phyloP scores from a whole-genome alignment of 2,329 filamentous ascomycete species.

The Fusarium sp. region DNA sequence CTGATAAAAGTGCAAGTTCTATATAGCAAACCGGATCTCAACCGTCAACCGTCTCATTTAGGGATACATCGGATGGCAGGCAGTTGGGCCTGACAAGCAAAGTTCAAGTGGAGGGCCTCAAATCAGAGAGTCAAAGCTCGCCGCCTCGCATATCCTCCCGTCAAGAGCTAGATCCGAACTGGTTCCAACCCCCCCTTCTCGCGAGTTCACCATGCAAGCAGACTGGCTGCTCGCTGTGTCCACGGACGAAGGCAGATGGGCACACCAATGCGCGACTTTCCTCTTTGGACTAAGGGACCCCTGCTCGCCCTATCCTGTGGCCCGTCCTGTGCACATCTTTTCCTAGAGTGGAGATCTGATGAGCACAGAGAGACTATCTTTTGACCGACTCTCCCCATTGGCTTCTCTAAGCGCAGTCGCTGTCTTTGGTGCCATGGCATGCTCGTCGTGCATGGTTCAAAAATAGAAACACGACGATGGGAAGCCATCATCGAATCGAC shows the following conservation, averaged over 20 bases:
- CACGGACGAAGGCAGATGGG: constrained; percentile 45
- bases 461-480: constrained; percentile 55
- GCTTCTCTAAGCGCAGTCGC: constrained; percentile 62
- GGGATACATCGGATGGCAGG: constrained; percentile 22
- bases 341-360: constrained; percentile 48
- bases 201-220: constrained; percentile 41
- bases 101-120: constrained; percentile 42
- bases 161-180: constrained; percentile 43
- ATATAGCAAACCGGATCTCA: constrained; percentile 21
- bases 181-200: constrained; percentile 37
- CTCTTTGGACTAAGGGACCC: constrained; percentile 43
- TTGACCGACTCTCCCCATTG: constrained; percentile 57
- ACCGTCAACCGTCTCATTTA: constrained; percentile 18
- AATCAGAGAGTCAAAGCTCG: constrained; percentile 41
- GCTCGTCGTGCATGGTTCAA: constrained; percentile 51
- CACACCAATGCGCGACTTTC: constrained; percentile 52
- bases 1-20: neutral
- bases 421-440: constrained; percentile 49
- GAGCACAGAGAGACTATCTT: constrained; percentile 45
- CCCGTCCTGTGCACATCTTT: constrained; percentile 50
- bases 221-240: constrained; percentile 45
- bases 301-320: constrained; percentile 43
- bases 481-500: constrained; percentile 49
- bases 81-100: constrained; percentile 25
- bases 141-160: constrained; percentile 40